Base-by-base conservation (phyloP, 116 monocot species). In the Zostera marina region DNA sequence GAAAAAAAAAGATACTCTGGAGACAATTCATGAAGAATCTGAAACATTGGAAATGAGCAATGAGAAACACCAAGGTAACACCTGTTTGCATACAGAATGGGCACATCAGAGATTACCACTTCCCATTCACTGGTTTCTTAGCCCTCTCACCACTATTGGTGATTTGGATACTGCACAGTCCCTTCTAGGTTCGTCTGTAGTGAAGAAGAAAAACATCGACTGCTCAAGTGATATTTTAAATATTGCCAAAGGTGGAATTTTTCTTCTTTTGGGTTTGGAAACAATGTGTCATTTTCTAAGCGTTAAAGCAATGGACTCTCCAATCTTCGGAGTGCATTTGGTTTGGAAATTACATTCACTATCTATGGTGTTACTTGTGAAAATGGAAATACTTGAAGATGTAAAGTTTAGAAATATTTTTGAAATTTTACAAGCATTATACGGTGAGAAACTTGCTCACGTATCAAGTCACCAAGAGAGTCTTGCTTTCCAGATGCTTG, bases 321-420 rank as follows among this genome's bases (percentile, higher is more conserved):
- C 74, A n/a, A 23, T 81, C 44, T 63, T 53, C 21, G 54, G 42
- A 32, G 74, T 85, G 42, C 58, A 82, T 54, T 68, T 98, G 43
- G 85, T 79, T 60, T 98, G 89, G 89, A 98, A 98, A 60, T 59
- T 89, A 12, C 96, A 98, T 74, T 73, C 83, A 41, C 66, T 98
- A 22, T 89, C 96, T 42, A 63, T 76, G 76, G 68, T 76, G 51
- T 71, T 98, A 52, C 60, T 74, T 65, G 66, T 24, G 0, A 80
- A 73, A 68, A 72, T 80, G 66, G 81, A 74, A 72, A 72, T 86
- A 14, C 79, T 96, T 49, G 76, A 68, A 64, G 96, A 94, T 11
- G 72, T 66, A n/a, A 77, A 70, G 24, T 76, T 72, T 49, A 78
- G 76, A 67, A 73, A 70, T 67, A 53, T 74, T 65, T 98, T 79